Evolutionary conservation across 441 rosid species (phyloP).

Genomic region (Pelargonium australe): DNA sequence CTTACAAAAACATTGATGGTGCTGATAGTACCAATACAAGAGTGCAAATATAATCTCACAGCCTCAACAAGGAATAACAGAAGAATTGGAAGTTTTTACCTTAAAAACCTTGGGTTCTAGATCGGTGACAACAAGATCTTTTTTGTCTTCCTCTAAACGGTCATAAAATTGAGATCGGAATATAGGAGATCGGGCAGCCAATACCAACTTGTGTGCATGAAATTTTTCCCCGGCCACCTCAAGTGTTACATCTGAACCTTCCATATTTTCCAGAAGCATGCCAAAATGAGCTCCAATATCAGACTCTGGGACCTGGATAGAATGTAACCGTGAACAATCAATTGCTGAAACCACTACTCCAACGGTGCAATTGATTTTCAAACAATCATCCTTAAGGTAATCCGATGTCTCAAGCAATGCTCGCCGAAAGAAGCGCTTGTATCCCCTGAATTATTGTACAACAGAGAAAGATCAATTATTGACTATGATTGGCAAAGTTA

Average conservation of each 20-base stretch:
- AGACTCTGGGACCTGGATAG: slow-evolving; percentile 63
- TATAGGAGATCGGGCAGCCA: slow-evolving; percentile 92
- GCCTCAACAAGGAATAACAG: neutral
- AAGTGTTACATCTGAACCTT: slow-evolving; percentile 62
- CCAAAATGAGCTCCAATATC: slow-evolving; percentile 78
- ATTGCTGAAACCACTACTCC: slow-evolving; percentile 89
- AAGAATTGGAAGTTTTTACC: slow-evolving; percentile 31
- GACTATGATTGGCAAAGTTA: neutral
- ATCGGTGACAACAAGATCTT: slow-evolving; percentile 62
- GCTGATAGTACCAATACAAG: slow-evolving; percentile 2
- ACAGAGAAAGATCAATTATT: neutral
- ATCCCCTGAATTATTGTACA: slow-evolving; percentile 58
- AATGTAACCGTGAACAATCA: slow-evolving; percentile 72
- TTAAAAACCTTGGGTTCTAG: slow-evolving; percentile 80
- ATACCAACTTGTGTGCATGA: slow-evolving; percentile 80
- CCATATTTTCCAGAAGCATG: slow-evolving; percentile 66
- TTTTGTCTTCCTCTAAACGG: slow-evolving; percentile 76
- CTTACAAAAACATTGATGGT: neutral
- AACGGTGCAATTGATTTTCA: slow-evolving; percentile 69
- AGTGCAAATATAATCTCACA: neutral
- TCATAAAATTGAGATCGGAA: slow-evolving; percentile 96
- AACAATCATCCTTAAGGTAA: slow-evolving; percentile 73
- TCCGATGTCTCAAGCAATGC: slow-evolving; percentile 70
- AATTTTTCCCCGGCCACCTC: slow-evolving; percentile 72
- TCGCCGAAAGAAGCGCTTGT: slow-evolving; percentile 80